These are phyloP conservation scores for Acanthamoeba healyi DNA, from an alignment of 208 protist species.

Conservation along the genomic window DNA sequence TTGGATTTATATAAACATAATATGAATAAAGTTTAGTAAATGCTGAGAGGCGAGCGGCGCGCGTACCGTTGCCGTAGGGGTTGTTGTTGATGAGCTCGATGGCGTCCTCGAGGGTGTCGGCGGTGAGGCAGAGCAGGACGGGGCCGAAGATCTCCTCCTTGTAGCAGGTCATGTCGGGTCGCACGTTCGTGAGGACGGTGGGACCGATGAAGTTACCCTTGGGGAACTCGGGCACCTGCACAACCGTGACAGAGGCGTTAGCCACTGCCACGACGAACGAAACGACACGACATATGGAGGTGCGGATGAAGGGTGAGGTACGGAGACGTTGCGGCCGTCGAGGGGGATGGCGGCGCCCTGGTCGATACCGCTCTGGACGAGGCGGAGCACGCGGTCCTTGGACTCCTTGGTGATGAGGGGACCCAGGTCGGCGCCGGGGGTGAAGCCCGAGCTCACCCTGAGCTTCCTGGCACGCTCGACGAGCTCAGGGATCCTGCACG, in stretches of 20 bases:
- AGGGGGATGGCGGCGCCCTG: constrained; percentile 89
- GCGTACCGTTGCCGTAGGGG: constrained; percentile 93
- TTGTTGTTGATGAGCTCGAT: constrained; percentile 94
- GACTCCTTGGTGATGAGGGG: constrained; percentile 91
- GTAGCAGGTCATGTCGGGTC: constrained; percentile 90
- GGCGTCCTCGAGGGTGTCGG: constrained; percentile 93
- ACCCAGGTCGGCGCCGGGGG: constrained; percentile 88
- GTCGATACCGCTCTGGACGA: constrained; percentile 89
- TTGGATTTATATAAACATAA: neutral
- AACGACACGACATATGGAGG: neutral
- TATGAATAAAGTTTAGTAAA: neutral
- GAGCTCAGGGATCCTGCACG: constrained; percentile 88
- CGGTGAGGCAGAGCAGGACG: constrained; percentile 88
- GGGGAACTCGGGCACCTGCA: constrained; percentile 85
- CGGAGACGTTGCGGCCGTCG: constrained; percentile 87
- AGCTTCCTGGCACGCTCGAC: constrained; percentile 87
- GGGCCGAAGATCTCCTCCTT: constrained; percentile 95
- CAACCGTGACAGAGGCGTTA: neutral
- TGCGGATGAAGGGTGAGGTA: neutral
- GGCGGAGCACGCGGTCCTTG: constrained; percentile 87
- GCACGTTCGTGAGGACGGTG: constrained; percentile 93
- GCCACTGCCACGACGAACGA: neutral
- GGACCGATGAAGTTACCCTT: constrained; percentile 95
- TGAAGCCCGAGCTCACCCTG: constrained; percentile 83
- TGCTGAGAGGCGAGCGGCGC: neutral